Percentiles rank a stretch among this genome's conserved stretches.
phyloP scores from a whole-genome alignment of 2,329 filamentous ascomycete species.

The Chaetomiaceae sp. region DNA sequence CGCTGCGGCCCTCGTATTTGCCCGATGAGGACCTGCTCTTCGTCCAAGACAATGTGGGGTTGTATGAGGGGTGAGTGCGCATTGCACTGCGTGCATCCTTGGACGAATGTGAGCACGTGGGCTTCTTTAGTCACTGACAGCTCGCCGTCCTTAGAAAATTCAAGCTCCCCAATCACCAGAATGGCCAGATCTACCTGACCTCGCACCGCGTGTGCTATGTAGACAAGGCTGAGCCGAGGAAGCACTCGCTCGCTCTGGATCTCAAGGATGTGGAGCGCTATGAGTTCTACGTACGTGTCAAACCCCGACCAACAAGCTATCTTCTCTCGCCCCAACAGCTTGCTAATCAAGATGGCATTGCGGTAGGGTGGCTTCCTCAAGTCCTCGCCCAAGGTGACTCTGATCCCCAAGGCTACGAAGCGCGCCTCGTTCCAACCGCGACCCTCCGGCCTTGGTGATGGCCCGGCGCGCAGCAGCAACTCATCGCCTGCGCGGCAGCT shows the following conservation, averaged over 20 bases:
- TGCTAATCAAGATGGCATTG: constrained; percentile 23
- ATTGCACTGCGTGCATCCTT: background rate
- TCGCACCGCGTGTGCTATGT: constrained; percentile 95
- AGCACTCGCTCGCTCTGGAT: constrained; percentile 77
- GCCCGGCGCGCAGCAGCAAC: constrained; percentile 38
- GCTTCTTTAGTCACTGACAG: too few relatives aligned
- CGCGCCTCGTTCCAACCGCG: constrained; percentile 53
- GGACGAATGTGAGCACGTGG: too few relatives aligned
- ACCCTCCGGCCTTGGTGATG: constrained; percentile 41
- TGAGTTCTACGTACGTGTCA: constrained; percentile 67
- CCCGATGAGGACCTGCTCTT: constrained; percentile 93
- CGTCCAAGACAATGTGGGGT: constrained; percentile 92
- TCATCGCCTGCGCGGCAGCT: constrained; percentile 41
- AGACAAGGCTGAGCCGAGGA: constrained; percentile 77
- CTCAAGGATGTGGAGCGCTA: constrained; percentile 85
- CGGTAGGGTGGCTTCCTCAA: constrained; percentile 80
- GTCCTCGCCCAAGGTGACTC: constrained; percentile 86
- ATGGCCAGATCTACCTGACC: constrained; percentile 93
- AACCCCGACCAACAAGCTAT: background rate
- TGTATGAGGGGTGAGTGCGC: constrained; percentile 89
- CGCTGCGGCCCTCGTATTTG: constrained; percentile 83
- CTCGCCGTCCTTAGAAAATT: constrained; percentile 60
- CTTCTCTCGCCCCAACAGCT: background rate
- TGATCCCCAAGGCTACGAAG: constrained; percentile 75
- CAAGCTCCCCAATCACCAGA: constrained; percentile 89